phyloP scores from a whole-genome alignment of 345 rosid genomes.

The Orychophragmus violaceus region DNA sequence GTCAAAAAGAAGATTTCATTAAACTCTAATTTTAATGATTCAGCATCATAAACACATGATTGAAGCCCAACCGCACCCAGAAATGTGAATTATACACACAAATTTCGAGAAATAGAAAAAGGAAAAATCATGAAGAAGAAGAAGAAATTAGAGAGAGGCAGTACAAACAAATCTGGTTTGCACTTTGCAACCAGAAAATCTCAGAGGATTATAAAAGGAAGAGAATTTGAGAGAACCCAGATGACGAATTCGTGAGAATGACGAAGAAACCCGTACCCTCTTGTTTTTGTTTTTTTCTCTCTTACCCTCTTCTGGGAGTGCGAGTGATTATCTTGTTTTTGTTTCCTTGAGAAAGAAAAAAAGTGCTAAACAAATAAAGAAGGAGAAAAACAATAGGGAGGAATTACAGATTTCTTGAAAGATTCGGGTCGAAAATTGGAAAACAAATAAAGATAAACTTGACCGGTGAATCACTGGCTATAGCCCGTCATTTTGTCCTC shows the following conservation, averaged over 20 bases:
- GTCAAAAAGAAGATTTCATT: slow-evolving; percentile 33
- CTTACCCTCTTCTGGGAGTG: slow-evolving; percentile 14
- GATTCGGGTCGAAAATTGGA: slow-evolving; percentile 22
- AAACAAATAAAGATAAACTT: slow-evolving; percentile 10
- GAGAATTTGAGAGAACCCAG: slow-evolving; percentile 27
- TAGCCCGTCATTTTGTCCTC: slow-evolving; percentile 20
- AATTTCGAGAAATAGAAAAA: slow-evolving; percentile 12
- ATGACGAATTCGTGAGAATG: slow-evolving; percentile 30
- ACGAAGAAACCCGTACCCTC: slow-evolving; percentile 23
- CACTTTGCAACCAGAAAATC: slow-evolving; percentile 16
- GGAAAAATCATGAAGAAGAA: slow-evolving; percentile 21
- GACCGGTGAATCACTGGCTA: slow-evolving; percentile 12
- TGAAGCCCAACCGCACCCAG: slow-evolving; percentile 13
- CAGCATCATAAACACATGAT: slow-evolving; percentile 33
- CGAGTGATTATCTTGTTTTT: slow-evolving; percentile 25
- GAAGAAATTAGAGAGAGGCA: not conserved
- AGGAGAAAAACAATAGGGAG: not conserved
- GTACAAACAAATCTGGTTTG: slow-evolving; percentile 14
- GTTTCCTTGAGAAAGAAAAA: not conserved
- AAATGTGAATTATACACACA: slow-evolving; percentile 15
- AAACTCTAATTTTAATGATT: slow-evolving; percentile 5
- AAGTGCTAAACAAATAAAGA: not conserved
- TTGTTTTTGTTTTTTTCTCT: slow-evolving; percentile 19
- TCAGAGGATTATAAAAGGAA: slow-evolving; percentile 9
- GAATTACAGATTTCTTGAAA: slow-evolving; percentile 13